Conservation (phyloP, 2,329 filamentous ascomycete species). For the Ophiostoma angusticollis region DNA sequence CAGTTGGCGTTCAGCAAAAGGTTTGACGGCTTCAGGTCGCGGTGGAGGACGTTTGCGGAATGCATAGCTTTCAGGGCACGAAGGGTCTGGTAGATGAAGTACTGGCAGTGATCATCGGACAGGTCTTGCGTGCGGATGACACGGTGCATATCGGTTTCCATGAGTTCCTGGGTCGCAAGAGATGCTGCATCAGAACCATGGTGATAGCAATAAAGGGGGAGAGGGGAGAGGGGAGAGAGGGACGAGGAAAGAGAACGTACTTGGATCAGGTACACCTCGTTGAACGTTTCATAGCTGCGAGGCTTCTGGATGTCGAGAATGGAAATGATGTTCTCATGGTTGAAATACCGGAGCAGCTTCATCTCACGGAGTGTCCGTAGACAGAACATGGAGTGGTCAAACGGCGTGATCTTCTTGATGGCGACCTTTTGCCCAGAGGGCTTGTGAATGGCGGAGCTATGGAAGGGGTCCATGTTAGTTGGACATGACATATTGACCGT, state of each 20-base stretch:
- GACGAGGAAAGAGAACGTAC: constrained; percentile 29
- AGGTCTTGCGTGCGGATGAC: constrained; percentile 98
- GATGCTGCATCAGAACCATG: too few relatives aligned
- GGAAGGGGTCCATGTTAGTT: background rate
- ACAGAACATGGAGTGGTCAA: constrained; percentile 99
- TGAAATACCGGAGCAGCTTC: constrained; percentile 98
- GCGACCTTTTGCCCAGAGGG: constrained; percentile 96
- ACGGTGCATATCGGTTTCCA: constrained; percentile 99
- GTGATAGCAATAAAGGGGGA: constrained; percentile 11
- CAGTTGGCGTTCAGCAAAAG: constrained; percentile 96
- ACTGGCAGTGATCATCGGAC: constrained; percentile 98
- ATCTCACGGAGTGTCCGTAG: constrained; percentile 93
- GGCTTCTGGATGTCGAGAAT: constrained; percentile 99
- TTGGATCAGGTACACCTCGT: constrained; percentile 97
- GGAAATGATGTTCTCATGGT: constrained; percentile 99
- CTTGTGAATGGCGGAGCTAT: constrained; percentile 91
- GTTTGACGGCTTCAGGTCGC: constrained; percentile 95
- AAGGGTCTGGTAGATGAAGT: constrained; percentile 99
- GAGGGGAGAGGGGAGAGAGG: background rate
- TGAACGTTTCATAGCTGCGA: constrained; percentile 87
- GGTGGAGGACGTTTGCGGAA: constrained; percentile 93
- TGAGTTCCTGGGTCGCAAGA: constrained; percentile 60
- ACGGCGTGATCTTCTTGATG: constrained; percentile 99
- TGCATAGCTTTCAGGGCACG: constrained; percentile 98
- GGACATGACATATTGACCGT: background rate